A percentile compares a stretch with the other conserved stretches of the same genome.
phyloP scores from a whole-genome alignment of 192 early-diverging fungal species.

The Rhizoclosmatium globosum region DNA sequence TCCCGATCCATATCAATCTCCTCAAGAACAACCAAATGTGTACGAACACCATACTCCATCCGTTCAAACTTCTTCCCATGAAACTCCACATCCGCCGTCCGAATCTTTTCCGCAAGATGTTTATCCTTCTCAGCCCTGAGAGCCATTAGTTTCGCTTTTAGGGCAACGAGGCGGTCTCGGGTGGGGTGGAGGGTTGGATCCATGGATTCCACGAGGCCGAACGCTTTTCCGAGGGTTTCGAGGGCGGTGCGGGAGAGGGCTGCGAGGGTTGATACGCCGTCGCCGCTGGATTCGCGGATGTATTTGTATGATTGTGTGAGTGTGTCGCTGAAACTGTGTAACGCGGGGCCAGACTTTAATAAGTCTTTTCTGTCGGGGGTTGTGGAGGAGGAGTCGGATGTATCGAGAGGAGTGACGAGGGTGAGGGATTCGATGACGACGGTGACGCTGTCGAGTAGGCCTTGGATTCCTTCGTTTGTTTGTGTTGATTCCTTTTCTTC shows the following conservation, averaged over 20 bases:
- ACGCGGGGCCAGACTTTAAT: constrained; percentile 7
- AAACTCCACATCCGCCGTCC: constrained; percentile 4
- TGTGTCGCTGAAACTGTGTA: constrained; percentile 22
- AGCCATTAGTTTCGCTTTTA: constrained; percentile 11
- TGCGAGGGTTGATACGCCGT: not conserved
- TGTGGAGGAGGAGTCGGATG: not conserved
- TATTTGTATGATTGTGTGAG: constrained; percentile 13
- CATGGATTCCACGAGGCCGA: constrained; percentile 18
- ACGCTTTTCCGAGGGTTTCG: not conserved
- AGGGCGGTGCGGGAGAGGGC: constrained; percentile 17
- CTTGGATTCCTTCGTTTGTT: not conserved
- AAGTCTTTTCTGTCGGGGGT: not conserved
- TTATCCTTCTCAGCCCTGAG: constrained; percentile 24
- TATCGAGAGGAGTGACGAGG: not conserved
- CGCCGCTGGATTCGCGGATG: not conserved
- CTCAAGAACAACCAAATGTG: constrained; percentile 33
- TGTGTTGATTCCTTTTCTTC: constrained; percentile 2
- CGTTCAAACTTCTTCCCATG: not conserved
- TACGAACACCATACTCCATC: constrained; percentile 14
- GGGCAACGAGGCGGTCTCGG: constrained; percentile 9
- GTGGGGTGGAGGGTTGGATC: constrained; percentile 34
- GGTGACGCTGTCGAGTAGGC: not conserved
- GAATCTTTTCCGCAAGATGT: not conserved
- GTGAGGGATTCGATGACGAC: constrained; percentile 4
- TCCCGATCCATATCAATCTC: constrained; percentile 36